phyloP scores from a whole-genome alignment of 345 rosid species.

The Heritiera littoralis region DNA sequence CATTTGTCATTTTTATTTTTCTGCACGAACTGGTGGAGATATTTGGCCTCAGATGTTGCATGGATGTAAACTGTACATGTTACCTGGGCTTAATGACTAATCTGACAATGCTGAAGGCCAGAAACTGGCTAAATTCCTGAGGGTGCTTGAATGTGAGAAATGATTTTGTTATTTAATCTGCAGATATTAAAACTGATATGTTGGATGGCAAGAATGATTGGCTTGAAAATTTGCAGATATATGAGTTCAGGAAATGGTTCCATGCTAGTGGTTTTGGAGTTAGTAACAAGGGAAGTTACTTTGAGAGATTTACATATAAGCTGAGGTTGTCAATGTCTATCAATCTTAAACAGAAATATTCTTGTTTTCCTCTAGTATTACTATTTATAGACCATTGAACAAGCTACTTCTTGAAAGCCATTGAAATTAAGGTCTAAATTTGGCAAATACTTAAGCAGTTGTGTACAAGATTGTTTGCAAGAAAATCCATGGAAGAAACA shows the following conservation, averaged over 20 bases:
- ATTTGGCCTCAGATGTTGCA: background rate
- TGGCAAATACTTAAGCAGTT: background rate
- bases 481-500: background rate
- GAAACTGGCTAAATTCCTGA: background rate
- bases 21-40: background rate
- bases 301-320: background rate
- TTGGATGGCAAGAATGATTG: background rate
- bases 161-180: background rate
- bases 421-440: slow-evolving; percentile 4
- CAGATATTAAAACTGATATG: background rate
- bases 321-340: background rate
- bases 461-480: slow-evolving; percentile 3
- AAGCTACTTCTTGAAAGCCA: slow-evolving; percentile 2
- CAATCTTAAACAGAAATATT: slow-evolving; percentile 16
- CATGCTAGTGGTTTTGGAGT: slow-evolving; percentile 15
- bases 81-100: background rate
- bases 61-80: background rate
- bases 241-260: slow-evolving; percentile 12
- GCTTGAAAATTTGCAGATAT: background rate
- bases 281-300: slow-evolving; percentile 6
- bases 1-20: too few relatives aligned
- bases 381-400: slow-evolving; percentile 7
- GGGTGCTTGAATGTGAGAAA: background rate
- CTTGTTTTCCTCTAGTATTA: background rate
- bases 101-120: background rate